Evolutionary conservation across 176 grass and related monocot species (phyloP).

Genomic region (Metroxylon sagu): DNA sequence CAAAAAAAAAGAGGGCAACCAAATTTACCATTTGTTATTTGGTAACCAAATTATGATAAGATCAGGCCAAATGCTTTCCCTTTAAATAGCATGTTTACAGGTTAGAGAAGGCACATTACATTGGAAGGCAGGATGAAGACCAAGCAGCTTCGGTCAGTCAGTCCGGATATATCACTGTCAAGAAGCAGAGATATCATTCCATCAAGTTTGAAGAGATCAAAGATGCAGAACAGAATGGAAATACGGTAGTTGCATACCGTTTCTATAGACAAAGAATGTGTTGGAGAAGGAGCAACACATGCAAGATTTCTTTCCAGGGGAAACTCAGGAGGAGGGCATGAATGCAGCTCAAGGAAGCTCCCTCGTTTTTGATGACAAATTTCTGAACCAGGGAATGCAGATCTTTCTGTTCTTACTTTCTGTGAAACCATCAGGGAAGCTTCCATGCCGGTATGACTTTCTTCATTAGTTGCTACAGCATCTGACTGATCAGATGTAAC

Average conservation of each 20-base stretch:
- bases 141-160: too few relatives aligned
- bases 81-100: too few relatives aligned
- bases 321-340: conserved; percentile 20
- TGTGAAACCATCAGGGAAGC: neutral
- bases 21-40: too few relatives aligned
- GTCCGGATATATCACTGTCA: too few relatives aligned
- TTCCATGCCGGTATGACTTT: neutral
- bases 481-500: conserved; percentile 4
- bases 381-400: conserved; percentile 30
- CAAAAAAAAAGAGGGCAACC: too few relatives aligned
- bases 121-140: too few relatives aligned
- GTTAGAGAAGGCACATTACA: too few relatives aligned
- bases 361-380: conserved; percentile 20
- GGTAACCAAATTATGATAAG: too few relatives aligned
- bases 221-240: too few relatives aligned
- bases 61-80: too few relatives aligned
- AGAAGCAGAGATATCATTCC: too few relatives aligned
- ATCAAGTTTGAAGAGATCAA: too few relatives aligned
- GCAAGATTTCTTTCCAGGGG: conserved; percentile 29
- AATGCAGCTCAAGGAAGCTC: conserved; percentile 3
- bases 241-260: conserved; percentile 1
- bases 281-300: conserved; percentile 37
- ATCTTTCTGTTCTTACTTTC: conserved; percentile 5
- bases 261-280: conserved; percentile 17
- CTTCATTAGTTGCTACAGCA: neutral